Percentiles rank a stretch among this genome's conserved stretches.
Evolutionary conservation across 2,329 filamentous ascomycete genomes (phyloP).

Genomic region (Talaromyces albobiverticillius): DNA sequence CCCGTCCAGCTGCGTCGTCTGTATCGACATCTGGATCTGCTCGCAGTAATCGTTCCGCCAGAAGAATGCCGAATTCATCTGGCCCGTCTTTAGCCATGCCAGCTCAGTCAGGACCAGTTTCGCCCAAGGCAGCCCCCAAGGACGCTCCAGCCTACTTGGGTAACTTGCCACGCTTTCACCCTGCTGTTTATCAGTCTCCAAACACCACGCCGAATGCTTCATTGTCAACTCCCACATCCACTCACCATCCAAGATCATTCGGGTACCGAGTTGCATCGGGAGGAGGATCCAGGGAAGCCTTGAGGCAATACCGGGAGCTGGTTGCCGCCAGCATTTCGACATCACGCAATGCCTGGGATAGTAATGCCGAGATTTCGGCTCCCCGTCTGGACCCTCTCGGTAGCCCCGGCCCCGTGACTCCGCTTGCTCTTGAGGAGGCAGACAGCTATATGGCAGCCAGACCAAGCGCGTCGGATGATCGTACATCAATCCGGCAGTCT

Average conservation of each 20-base stretch:
- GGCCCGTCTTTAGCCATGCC: slow-evolving; percentile 25
- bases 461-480: slow-evolving; percentile 18
- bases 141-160: slow-evolving; percentile 38
- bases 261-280: slow-evolving; percentile 31
- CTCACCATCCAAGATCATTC: slow-evolving; percentile 30
- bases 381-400: slow-evolving; percentile 44
- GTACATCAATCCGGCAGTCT: slow-evolving; percentile 14
- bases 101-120: slow-evolving; percentile 32
- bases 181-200: slow-evolving; percentile 40
- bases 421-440: slow-evolving; percentile 40
- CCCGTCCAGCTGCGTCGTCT: slow-evolving; percentile 16
- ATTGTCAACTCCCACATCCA: slow-evolving; percentile 24
- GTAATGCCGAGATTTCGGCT: slow-evolving; percentile 37
- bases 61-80: slow-evolving; percentile 14
- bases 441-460: slow-evolving; percentile 41
- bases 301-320: slow-evolving; percentile 43
- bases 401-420: slow-evolving; percentile 47
- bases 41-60: slow-evolving; percentile 10
- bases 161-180: slow-evolving; percentile 46
- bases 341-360: slow-evolving; percentile 27
- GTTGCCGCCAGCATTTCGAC: slow-evolving; percentile 32
- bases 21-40: slow-evolving; percentile 12
- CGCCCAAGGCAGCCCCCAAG: slow-evolving; percentile 32
- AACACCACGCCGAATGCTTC: slow-evolving; percentile 21
- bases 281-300: slow-evolving; percentile 36